A percentile compares a stretch with the other conserved stretches of the same genome.
Conservation (phyloP, 2,329 filamentous ascomycete genomes). For the Colletotrichum navitas region DNA sequence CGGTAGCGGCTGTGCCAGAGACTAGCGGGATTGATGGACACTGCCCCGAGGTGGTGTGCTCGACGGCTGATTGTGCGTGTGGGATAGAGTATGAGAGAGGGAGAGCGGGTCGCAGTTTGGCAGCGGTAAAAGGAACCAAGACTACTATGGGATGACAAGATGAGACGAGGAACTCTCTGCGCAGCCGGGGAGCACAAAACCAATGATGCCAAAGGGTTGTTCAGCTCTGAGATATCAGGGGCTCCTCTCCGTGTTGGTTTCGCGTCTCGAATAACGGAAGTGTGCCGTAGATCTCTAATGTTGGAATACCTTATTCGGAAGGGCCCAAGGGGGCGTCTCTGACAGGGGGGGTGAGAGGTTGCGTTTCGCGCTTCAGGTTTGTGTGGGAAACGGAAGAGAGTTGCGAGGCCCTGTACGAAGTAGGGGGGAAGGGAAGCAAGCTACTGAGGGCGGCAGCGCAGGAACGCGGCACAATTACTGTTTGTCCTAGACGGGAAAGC, state of each 20-base stretch:
- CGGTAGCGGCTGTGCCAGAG: slow-evolving; percentile 30
- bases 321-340: slow-evolving; percentile 34
- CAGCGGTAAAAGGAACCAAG: slow-evolving; percentile 9
- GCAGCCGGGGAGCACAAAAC: background rate
- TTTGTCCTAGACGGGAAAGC: slow-evolving; percentile 7
- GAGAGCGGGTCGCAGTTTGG: background rate
- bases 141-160: slow-evolving; percentile 19
- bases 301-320: slow-evolving; percentile 41
- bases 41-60: slow-evolving; percentile 25
- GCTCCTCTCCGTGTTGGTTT: slow-evolving; percentile 39
- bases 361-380: slow-evolving; percentile 41
- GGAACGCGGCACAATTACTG: slow-evolving; percentile 37
- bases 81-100: slow-evolving; percentile 5
- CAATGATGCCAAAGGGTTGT: slow-evolving; percentile 9
- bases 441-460: slow-evolving; percentile 21
- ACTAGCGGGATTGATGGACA: slow-evolving; percentile 28
- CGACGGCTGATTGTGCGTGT: slow-evolving; percentile 8
- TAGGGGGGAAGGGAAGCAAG: slow-evolving; percentile 1
- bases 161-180: slow-evolving; percentile 4
- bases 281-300: slow-evolving; percentile 39
- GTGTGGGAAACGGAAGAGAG: slow-evolving; percentile 34
- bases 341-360: slow-evolving; percentile 39
- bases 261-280: slow-evolving; percentile 38
- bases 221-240: slow-evolving; percentile 40
- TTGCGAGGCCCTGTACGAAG: background rate